Percentiles rank a stretch among this genome's conserved stretches.
Evolutionary conservation across 345 rosid species (phyloP).

Genomic region (Aquilaria yunnanensis): DNA sequence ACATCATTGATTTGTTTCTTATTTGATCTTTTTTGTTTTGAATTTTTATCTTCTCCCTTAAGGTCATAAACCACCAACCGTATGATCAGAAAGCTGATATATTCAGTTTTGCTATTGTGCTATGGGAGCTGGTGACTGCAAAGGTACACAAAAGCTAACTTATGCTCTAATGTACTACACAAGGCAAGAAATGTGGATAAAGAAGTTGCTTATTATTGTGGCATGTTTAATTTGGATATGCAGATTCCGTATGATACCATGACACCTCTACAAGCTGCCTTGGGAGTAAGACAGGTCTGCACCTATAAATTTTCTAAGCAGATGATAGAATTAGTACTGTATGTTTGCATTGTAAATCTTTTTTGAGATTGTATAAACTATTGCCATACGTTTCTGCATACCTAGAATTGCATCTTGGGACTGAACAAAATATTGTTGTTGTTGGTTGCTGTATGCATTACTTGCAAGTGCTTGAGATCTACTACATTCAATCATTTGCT

Average conservation of each 20-base stretch:
- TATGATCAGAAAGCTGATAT: slow-evolving; percentile 73
- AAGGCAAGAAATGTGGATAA: neutral
- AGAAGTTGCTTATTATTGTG: neutral
- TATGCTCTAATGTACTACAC: neutral
- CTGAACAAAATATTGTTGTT: too few species aligned
- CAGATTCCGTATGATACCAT: slow-evolving; percentile 62
- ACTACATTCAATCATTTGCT: too few species aligned
- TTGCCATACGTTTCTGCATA: too few species aligned
- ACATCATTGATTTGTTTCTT: neutral
- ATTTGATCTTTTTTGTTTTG: neutral
- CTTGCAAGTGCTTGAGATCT: too few species aligned
- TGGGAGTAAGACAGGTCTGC: slow-evolving; percentile 71
- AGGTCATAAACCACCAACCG: slow-evolving; percentile 72
- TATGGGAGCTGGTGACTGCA: slow-evolving; percentile 77
- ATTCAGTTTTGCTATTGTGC: slow-evolving; percentile 71
- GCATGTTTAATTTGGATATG: slow-evolving; percentile 8
- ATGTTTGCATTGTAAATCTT: neutral
- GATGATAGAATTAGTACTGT: neutral
- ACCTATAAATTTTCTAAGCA: neutral
- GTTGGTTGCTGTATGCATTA: too few species aligned
- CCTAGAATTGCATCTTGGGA: too few species aligned
- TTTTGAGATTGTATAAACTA: neutral
- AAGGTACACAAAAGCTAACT: slow-evolving; percentile 31
- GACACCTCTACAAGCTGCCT: slow-evolving; percentile 78
- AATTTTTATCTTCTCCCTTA: slow-evolving; percentile 11